phyloP scores from a whole-genome alignment of 805 yeast species.

The Naumovozyma baii region DNA sequence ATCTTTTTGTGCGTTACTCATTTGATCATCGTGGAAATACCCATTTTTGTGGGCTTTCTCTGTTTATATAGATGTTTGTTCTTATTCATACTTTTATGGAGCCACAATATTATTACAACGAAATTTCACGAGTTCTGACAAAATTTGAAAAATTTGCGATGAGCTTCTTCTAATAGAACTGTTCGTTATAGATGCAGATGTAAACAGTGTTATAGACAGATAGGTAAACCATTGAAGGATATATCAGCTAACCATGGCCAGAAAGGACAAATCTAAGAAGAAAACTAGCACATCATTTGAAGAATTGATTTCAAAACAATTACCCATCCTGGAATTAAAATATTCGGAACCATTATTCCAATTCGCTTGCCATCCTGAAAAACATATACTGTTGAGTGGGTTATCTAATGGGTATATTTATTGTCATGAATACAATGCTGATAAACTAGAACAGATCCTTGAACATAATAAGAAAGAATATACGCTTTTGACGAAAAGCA shows the following conservation, averaged over 20 bases:
- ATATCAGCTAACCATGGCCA: not conserved
- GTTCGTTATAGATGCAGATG: too few relatives aligned
- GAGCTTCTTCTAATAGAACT: too few relatives aligned
- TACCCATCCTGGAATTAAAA: conserved; percentile 31
- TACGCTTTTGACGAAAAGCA: conserved; percentile 23
- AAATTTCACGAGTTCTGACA: too few relatives aligned
- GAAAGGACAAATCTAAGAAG: conserved; percentile 13
- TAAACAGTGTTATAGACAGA: too few relatives aligned
- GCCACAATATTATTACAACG: too few relatives aligned
- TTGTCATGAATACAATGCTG: conserved; percentile 49
- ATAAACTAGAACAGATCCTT: conserved; percentile 30
- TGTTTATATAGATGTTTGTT: too few relatives aligned
- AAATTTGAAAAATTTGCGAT: too few relatives aligned
- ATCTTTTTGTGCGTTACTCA: too few relatives aligned
- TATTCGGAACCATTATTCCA: conserved; percentile 63
- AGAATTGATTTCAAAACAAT: conserved; percentile 4
- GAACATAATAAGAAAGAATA: conserved; percentile 8
- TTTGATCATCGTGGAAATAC: too few relatives aligned
- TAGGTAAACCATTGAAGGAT: too few relatives aligned
- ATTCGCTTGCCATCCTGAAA: conserved; percentile 66
- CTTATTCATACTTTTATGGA: too few relatives aligned
- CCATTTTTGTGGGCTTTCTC: too few relatives aligned
- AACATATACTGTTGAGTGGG: conserved; percentile 57
- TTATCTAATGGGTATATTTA: conserved; percentile 73
- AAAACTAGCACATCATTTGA: conserved; percentile 6